Evolutionary conservation across 768 basidiomycete species (phyloP).

Genomic region (Boletus huronensis): DNA sequence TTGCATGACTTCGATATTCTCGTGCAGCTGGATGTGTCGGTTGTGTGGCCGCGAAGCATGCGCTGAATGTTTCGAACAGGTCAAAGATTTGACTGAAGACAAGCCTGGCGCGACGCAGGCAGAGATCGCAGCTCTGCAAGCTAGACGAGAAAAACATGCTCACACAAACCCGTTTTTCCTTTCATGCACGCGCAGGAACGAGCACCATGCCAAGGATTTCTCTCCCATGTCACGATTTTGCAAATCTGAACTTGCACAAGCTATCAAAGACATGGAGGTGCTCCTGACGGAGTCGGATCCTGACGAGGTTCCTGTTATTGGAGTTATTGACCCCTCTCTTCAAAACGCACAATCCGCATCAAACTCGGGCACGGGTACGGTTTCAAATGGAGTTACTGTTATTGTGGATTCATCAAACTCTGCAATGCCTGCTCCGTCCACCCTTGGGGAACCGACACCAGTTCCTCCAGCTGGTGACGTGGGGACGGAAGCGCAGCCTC

Average conservation of each 20-base stretch:
- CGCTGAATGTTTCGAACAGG: slow-evolving; percentile 72
- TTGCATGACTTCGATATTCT: slow-evolving; percentile 91
- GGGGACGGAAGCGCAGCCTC: slow-evolving; percentile 5
- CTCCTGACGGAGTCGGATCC: slow-evolving; percentile 38
- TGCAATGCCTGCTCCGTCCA: background rate
- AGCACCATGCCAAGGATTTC: slow-evolving; percentile 66
- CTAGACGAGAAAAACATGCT: slow-evolving; percentile 54
- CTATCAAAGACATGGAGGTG: slow-evolving; percentile 67
- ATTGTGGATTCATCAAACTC: slow-evolving; percentile 7
- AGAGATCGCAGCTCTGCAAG: slow-evolving; percentile 48
- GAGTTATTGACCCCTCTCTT: slow-evolving; percentile 30
- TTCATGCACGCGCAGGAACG: slow-evolving; percentile 64
- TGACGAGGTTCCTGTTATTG: slow-evolving; percentile 22
- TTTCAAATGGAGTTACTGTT: slow-evolving; percentile 12
- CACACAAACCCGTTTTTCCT: slow-evolving; percentile 73
- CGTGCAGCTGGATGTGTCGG: slow-evolving; percentile 88
- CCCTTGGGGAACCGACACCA: slow-evolving; percentile 9
- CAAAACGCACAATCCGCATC: slow-evolving; percentile 14
- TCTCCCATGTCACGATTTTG: slow-evolving; percentile 80
- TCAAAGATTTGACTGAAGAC: slow-evolving; percentile 59
- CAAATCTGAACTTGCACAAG: slow-evolving; percentile 55
- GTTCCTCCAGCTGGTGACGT: background rate
- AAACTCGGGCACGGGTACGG: background rate
- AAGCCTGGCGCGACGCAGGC: slow-evolving; percentile 44
- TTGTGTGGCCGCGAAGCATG: slow-evolving; percentile 89